Base-by-base conservation (phyloP, 192 early-diverging fungal species). In the Mortierella claussenii region DNA sequence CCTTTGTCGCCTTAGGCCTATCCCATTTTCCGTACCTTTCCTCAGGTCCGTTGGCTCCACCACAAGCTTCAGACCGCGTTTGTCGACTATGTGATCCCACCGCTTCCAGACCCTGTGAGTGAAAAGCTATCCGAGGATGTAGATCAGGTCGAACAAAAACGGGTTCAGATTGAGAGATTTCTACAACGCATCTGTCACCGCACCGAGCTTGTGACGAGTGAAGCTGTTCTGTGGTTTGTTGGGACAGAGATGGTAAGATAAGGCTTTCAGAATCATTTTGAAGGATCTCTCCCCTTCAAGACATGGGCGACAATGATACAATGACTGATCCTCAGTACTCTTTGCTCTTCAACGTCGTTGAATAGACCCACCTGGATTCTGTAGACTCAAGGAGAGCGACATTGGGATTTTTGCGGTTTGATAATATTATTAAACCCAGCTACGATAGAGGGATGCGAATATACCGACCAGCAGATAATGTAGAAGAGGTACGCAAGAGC, bases 71-170 rank as follows among this genome's bases (percentile, higher is more conserved):
- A 55, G 34, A 50, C 43, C 11, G 51, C 57, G 0, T 74, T 80
- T 45, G 48, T 67, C 24, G 78, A 80, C 53, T 68, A 80, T 18
- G 71, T 80, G 13, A 59, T 86, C 23, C 82, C 84, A 37, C 74
- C 84, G 3, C 47, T 86, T 7, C 84, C 84, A 4, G 84, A 86
- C 27, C 56, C 82, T 24, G 51, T 81, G 12, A 69, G 69, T 26
- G 37, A 68, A n/a, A 60, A 57, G 21, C 62, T 57, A n/a, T 82
- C 80, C 23, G 84, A 86, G 28, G 84, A 86, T 43, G 82, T 83
- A 61, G 84, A 83, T 68, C 80, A 83, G 17, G 84, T 86, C 4
- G 84, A 86, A 52, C 73, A 81, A n/a, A 86, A 86, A 46, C 62
- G 84, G 6, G 26, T 83, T 12, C 84, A 86, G 31, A 67, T 83